Conservation (phyloP, 1,284 basidiomycete species). For the Leccinum pachyderme region DNA sequence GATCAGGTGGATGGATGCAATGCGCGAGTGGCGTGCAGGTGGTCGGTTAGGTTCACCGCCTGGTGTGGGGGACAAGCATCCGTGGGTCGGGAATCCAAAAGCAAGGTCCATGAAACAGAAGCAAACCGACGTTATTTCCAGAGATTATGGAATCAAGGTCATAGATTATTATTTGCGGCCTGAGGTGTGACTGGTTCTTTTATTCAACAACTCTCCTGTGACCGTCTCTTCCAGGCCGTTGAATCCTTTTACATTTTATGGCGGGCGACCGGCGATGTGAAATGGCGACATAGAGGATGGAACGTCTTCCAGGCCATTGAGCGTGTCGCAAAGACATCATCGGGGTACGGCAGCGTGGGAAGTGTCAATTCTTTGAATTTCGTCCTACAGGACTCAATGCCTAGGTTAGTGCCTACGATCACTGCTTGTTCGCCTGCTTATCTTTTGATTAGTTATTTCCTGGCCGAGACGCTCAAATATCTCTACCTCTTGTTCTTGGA, state of each 20-base stretch:
- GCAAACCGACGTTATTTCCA: conserved; percentile 27
- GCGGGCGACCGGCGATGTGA: conserved; percentile 63
- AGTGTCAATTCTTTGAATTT: conserved; percentile 44
- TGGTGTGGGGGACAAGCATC: conserved; percentile 45
- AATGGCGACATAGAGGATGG: conserved; percentile 80
- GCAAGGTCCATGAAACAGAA: conserved; percentile 21
- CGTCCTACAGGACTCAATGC: conserved; percentile 55
- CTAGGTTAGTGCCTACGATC: conserved; percentile 47
- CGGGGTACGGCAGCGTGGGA: conserved; percentile 58
- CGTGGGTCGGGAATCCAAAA: conserved; percentile 26
- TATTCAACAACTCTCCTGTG: neutral
- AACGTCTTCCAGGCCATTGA: conserved; percentile 71
- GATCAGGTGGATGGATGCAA: conserved; percentile 50
- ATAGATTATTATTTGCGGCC: conserved; percentile 56
- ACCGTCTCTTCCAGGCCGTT: conserved; percentile 45
- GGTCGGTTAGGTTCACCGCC: conserved; percentile 49
- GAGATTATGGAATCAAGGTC: conserved; percentile 44
- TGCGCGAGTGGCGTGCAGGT: conserved; percentile 49
- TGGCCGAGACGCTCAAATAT: conserved; percentile 74
- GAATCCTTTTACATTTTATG: conserved; percentile 72
- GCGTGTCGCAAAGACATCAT: conserved; percentile 49
- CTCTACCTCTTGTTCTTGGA: conserved; percentile 62
- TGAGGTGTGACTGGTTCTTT: conserved; percentile 46
- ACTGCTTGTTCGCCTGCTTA: neutral
- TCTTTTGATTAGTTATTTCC: conserved; percentile 51